A percentile compares a stretch with the other conserved stretches of the same genome.
Evolutionary conservation across 768 basidiomycete species (phyloP).

Genomic region (Lactifluus subvellereus): DNA sequence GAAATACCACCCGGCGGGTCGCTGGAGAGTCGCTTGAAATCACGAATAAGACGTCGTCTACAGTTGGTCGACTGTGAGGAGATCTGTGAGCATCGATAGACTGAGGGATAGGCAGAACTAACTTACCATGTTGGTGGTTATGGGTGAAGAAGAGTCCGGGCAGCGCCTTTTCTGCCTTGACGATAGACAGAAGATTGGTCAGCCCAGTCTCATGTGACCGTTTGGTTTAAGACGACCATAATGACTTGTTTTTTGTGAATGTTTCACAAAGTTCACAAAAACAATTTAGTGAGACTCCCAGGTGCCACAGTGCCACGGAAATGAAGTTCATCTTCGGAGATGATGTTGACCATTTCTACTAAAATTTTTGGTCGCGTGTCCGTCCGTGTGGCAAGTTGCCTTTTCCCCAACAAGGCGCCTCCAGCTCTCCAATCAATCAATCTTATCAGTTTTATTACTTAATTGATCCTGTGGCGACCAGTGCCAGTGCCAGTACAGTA

Average conservation of each 20-base stretch:
- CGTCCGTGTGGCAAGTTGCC: background rate
- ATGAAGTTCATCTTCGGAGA: background rate
- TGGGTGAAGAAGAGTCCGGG: slow-evolving; percentile 8
- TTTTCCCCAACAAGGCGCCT: background rate
- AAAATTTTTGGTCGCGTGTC: background rate
- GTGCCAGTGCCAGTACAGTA: too few relatives aligned
- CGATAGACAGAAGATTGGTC: slow-evolving; percentile 7
- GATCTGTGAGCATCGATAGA: background rate
- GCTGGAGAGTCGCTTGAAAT: slow-evolving; percentile 92
- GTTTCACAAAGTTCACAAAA: background rate
- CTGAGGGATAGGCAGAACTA: background rate
- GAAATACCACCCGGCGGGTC: slow-evolving; percentile 97
- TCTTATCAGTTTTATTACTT: background rate
- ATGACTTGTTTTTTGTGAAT: background rate
- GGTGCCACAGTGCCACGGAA: background rate
- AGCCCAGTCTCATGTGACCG: slow-evolving; percentile 7
- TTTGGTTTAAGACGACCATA: background rate
- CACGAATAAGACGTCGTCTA: slow-evolving; percentile 91
- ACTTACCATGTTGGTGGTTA: slow-evolving; percentile 23
- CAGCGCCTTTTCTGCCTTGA: slow-evolving; percentile 14
- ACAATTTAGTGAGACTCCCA: background rate
- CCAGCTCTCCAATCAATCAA: too few relatives aligned
- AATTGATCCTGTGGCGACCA: background rate
- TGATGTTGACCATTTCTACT: background rate
- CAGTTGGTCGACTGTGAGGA: slow-evolving; percentile 81